These are phyloP conservation scores for Sarcomyxa edulis DNA, from an alignment of 768 basidiomycete genomes.

Conservation along the genomic window DNA sequence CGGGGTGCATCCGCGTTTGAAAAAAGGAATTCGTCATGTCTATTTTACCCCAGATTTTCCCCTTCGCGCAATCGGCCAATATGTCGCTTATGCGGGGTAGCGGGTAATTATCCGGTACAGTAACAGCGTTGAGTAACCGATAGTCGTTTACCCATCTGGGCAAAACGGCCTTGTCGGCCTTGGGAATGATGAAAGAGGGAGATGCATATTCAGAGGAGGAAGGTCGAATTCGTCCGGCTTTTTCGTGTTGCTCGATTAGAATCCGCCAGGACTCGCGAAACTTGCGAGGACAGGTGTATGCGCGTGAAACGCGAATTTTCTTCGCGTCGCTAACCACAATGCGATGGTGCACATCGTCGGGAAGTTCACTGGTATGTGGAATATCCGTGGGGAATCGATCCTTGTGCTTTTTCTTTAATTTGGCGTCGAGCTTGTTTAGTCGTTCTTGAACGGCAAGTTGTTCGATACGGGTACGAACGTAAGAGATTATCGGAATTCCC, in stretches of 20 bases:
- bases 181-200: neutral
- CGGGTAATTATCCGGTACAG: too few species aligned
- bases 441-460: neutral
- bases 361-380: too few species aligned
- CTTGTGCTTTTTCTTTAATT: neutral
- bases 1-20: too few species aligned
- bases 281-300: too few species aligned
- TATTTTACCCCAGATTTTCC: too few species aligned
- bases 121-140: constrained; percentile 15
- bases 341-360: neutral
- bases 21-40: too few species aligned
- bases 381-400: neutral
- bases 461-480: too few species aligned
- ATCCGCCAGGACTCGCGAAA: neutral
- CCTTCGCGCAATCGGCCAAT: too few species aligned
- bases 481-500: too few species aligned
- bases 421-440: neutral
- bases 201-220: neutral
- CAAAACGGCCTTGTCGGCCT: too few species aligned
- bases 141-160: constrained; percentile 25
- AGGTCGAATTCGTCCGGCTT: neutral
- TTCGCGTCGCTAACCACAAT: neutral
- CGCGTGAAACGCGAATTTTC: too few species aligned
- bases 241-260: neutral
- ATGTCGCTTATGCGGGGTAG: constrained; percentile 24